Conservation (phyloP, 2,329 filamentous ascomycete species). For the Colletotrichum sp. region DNA sequence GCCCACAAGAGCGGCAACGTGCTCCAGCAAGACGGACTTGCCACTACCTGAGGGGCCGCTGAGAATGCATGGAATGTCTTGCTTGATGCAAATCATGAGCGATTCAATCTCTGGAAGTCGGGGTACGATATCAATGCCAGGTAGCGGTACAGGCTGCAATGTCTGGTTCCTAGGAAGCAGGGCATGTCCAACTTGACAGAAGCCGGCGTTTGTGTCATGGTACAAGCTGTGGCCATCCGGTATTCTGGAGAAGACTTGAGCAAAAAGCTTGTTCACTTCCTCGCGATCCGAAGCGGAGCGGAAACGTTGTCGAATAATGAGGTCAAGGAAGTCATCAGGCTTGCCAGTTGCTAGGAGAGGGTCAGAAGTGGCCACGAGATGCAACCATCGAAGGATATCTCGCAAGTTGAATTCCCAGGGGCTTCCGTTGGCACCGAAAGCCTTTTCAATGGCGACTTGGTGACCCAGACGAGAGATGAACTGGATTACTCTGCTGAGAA, state of each 20-base stretch:
- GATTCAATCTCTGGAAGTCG: conserved; percentile 81
- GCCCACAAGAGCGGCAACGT: conserved; percentile 81
- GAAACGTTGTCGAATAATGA: conserved; percentile 89
- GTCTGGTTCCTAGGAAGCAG: conserved; percentile 65
- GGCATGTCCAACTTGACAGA: conserved; percentile 83
- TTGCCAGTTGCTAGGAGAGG: conserved; percentile 65
- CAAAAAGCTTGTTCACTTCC: conserved; percentile 70
- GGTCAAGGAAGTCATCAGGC: conserved; percentile 76
- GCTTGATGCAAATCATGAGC: conserved; percentile 83
- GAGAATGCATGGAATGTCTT: conserved; percentile 87
- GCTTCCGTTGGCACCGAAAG: conserved; percentile 68
- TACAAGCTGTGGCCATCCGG: conserved; percentile 68
- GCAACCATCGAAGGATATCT: conserved; percentile 88
- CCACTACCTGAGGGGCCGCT: conserved; percentile 86
- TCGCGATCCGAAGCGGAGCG: conserved; percentile 72
- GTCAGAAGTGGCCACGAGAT: conserved; percentile 67
- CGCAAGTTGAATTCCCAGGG: conserved; percentile 97
- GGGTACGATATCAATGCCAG: conserved; percentile 52
- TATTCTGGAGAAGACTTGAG: conserved; percentile 61
- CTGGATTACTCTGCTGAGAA: conserved; percentile 71
- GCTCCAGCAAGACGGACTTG: conserved; percentile 81
- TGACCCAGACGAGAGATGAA: conserved; percentile 84
- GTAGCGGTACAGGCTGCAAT: conserved; percentile 56
- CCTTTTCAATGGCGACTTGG: conserved; percentile 64
- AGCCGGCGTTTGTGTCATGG: conserved; percentile 68